Base-by-base conservation (phyloP, 1,284 basidiomycete species). In the Ustilago shanxiensis region DNA sequence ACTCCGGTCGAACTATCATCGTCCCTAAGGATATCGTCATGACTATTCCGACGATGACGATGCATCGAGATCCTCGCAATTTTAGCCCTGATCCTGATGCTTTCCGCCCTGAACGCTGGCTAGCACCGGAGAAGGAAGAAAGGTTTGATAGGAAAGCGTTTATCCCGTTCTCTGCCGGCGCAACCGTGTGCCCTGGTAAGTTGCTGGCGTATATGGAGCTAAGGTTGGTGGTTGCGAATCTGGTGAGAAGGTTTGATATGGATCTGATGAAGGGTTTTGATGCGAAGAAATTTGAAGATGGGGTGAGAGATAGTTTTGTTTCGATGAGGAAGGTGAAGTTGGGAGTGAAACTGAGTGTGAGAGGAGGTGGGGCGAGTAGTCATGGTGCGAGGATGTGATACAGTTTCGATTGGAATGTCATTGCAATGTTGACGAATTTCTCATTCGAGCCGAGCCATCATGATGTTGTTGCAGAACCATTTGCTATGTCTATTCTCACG, bases 31-130 rank as follows among this genome's bases (percentile, higher is more conserved):
- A 69, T 11, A 37, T 18, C 14, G 22, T 69, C 2, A 41, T 71
- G 7, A 51, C 69, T 2, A 35, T 57, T 20, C 64, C 58, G 22
- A 62, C 66, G 10, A 59, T 47, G 22, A 28, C 62, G 22, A 55
- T 72, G 49, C 69, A 72, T 28, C 56, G 66, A 22, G 67, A 70
- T 35, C 57, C 69, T 1, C 55, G 67, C 22, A 63, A 72, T 47
- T 72, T 72, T 28, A 35, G 31, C 29, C 54, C 63, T 11, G 39
- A 6, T 5, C 66, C 66, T 22, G 14, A 59, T 8, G 20, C 18
- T 7, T 70, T 70, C 41, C 55, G 56, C 9, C 66, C 66, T 13
- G 61, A 64, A n/a, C 50, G 67, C 33, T 70, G 67, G 67, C 14
- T 70, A 6, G 29, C 44, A 10, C 63, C 60, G 18, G 41, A 49